Evolutionary conservation across 2,329 filamentous ascomycete species (phyloP).

Genomic region (Epichloe coenophiala): DNA sequence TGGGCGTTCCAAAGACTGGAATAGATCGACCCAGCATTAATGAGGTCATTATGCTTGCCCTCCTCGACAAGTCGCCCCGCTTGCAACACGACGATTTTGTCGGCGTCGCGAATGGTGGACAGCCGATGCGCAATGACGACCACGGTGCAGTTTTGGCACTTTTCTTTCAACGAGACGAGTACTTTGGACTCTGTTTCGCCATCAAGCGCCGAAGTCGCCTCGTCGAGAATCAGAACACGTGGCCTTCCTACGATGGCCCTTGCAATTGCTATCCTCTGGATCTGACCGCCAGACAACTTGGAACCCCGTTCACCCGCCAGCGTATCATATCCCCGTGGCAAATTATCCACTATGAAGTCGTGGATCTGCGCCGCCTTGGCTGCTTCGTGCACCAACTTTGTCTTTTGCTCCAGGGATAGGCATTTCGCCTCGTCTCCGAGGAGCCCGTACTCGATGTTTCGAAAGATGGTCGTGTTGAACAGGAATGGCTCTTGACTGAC

Average conservation of each 20-base stretch:
- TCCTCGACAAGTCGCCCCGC: constrained; percentile 45
- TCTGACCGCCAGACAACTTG: background rate
- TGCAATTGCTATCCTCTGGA: background rate
- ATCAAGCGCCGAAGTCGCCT: constrained; percentile 67
- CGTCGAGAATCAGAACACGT: constrained; percentile 70
- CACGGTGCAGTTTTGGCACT: constrained; percentile 38
- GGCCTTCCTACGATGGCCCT: constrained; percentile 26
- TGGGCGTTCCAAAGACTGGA: no score
- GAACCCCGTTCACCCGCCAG: background rate
- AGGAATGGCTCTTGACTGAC: background rate
- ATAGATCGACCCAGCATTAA: constrained; percentile 14
- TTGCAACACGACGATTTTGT: constrained; percentile 52
- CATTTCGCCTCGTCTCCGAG: no score
- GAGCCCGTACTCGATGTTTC: background rate
- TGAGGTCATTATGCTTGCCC: constrained; percentile 46
- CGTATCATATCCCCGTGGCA: background rate
- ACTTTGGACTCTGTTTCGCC: constrained; percentile 54
- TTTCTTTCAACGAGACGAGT: background rate
- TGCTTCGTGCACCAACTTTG: background rate
- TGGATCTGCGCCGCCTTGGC: background rate
- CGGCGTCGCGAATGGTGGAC: constrained; percentile 45
- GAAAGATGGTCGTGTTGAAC: background rate
- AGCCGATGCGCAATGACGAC: constrained; percentile 53
- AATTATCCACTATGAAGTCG: background rate
- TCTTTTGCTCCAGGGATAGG: no score